Base-by-base conservation (phyloP, 2,329 filamentous ascomycete genomes). In the Exophiala alcalophila region DNA sequence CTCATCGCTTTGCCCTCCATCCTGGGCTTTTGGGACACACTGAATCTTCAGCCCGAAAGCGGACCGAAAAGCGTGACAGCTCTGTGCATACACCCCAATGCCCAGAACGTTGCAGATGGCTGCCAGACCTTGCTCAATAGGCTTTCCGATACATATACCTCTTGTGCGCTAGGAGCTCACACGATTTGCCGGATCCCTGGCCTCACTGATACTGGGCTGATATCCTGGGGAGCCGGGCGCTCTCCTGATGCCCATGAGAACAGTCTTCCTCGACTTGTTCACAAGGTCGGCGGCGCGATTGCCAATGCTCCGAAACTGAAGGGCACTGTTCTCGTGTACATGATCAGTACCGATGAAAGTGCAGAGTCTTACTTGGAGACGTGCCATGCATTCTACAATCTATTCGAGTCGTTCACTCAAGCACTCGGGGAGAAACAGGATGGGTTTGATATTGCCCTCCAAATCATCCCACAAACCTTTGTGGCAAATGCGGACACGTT, bases 1-100 rank as follows among this genome's bases (percentile, higher is more conserved):
- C 69, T 78, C 58, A 76, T 80, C 49, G 62, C 78, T 35, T 64
- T 80, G 10, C 73, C 77, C 3, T 66, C 77, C 6, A 73, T 77
- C 4, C 57, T 80, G 34, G 62, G 68, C 2, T 82, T 81, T 53
- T 82, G 79, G 79, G 77, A 81, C 50, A 69, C 74, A 2, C 70
- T 82, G 27, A 76, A 74, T 12, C 62, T 83, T 7, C 71, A 73
- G 27, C 79, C 79, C 23, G 68, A 69, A 26, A 71, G 69, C 55
- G 73, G 76, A 2, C 46, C 67, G 1, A 82, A 82, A 56, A 69
- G 81, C 54, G 61, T 81, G n/a, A 68, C 71, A 15, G 67, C 72
- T 1, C 78, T 77, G 55, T 77, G 75, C 52, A 64, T 83, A 7
- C 73, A 74, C 51, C 77, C 78, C 2, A 52, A 60, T 40, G 69